phyloP scores from a whole-genome alignment of 805 yeast species.

The Metahyphopichia silvanorum region DNA sequence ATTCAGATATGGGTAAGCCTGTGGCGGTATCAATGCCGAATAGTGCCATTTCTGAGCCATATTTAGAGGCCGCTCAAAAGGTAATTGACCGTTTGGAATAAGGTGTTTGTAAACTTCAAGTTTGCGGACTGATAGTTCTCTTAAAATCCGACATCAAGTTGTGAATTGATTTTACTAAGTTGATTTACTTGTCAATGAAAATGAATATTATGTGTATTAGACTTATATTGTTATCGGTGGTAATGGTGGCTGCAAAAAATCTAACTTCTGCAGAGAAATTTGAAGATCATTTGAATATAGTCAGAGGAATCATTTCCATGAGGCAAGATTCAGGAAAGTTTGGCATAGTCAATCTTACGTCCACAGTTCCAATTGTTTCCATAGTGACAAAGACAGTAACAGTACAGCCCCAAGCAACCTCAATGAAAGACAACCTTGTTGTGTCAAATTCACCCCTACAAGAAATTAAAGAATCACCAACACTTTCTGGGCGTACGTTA shows the following conservation, averaged over 20 bases:
- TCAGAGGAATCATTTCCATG: slow-evolving; percentile 4
- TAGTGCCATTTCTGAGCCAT: slow-evolving; percentile 37
- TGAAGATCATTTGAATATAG: slow-evolving; percentile 6
- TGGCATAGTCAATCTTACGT: slow-evolving; percentile 5
- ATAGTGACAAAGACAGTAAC: too few species aligned
- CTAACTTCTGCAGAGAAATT: slow-evolving; percentile 5
- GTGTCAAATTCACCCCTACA: too few species aligned
- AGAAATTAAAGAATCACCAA: too few species aligned
- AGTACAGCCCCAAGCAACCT: too few species aligned
- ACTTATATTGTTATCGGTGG: background rate
- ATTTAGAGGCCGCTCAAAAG: slow-evolving; percentile 45
- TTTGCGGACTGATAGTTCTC: too few species aligned
- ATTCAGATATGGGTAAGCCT: slow-evolving; percentile 67
- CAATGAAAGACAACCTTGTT: too few species aligned
- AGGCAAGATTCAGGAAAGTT: slow-evolving; percentile 4
- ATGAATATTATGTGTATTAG: slow-evolving; percentile 1
- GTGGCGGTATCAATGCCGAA: slow-evolving; percentile 45
- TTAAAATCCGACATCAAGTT: too few species aligned
- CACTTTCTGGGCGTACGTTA: too few species aligned
- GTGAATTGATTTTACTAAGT: background rate
- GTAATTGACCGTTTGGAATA: slow-evolving; percentile 13
- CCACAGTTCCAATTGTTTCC: too few species aligned
- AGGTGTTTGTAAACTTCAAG: slow-evolving; percentile 1
- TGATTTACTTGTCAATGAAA: background rate
- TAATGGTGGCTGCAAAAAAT: background rate